Evolutionary conservation across 371 early-diverging fungal genomes (phyloP), one percentile per base, ranked within the genome.

Genomic region (Mortierella sp.): DNA sequence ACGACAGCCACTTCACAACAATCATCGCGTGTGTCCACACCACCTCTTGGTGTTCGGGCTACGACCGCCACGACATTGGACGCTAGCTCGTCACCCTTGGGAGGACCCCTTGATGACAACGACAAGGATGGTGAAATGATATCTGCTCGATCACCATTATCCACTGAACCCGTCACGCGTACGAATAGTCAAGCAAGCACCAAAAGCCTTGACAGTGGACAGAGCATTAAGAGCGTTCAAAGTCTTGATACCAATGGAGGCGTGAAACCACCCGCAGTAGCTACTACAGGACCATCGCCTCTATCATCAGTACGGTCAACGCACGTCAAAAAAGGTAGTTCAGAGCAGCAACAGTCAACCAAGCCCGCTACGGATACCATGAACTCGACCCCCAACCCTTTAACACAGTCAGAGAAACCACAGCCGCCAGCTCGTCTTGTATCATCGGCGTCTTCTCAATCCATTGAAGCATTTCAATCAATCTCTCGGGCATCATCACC

Each of bases 381-480:
- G 16, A 61, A 65, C 30, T 61, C 59, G 2, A 61, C 65, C 19
- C 52, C 65, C 47, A 71, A 71, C 28, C 72, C 66, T 5, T 61
- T 71, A 39, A 30, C 49, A 2, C 16, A 60, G 5, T 7, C 18
- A 9, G 38, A 8, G 21, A 23, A 48, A 48, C 49, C 13, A 14
- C 27, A 54, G 13, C 21, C 28, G 19, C n/a, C 58, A 10, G n/a
- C 38, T 23, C 8, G 58, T 2, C 14, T 58, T 0, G 18, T 30
- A 7, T 28, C 63, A 18, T 21, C 61, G 19, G 23, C 27, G 18
- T 68, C 69, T 2, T 64, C 74, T 3, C 74, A 68, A 26, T 74
- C 74, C 1, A 74, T 74, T 46, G 74, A 74, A 3, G 64, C 74
- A 1, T 74, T 74, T 43, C 74, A 74, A 16, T 64, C 74, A 31